Evolutionary conservation across 805 yeast genomes (phyloP), one percentile per base, ranked within the genome.

Genomic region (Metschnikowia lachancei): DNA sequence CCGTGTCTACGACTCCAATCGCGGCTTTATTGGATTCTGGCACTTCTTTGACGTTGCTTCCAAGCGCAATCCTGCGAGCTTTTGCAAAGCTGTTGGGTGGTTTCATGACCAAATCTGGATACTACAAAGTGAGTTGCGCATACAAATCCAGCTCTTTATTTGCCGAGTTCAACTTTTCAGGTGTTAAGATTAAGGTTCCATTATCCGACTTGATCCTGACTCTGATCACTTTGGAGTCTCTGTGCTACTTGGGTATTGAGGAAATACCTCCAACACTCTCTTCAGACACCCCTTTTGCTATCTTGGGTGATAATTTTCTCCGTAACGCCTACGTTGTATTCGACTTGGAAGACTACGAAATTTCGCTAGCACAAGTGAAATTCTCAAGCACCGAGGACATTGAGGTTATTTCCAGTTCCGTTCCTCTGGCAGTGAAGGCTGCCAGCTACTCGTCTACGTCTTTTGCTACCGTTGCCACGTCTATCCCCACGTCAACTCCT

Each of bases 241-340:
- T 26, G 29, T 68, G 74, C 51, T 51, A 49, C 36, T 59, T 67
- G 49, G 66, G 67, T 3, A 48, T 66, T 16, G 46, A 61, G 16
- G 54, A 48, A n/a, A 62, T 59, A n/a, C 14, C 26, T n/a, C 30
- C 19, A n/a, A 24, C 34, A 28, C 55, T 55, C 44, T 90, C 90
- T 11, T 26, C 28, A 26, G 12, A 12, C 28, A 87, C 82, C 57
- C 73, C 76, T 2, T 41, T 32, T 46, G 53, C 66, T 16, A 71
- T 82, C 44, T 67, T 86, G 31, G 94, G 92, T 11, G 89, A 83
- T 58, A 74, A 77, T 34, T 77, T 85, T 58, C 64, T 86, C 52
- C 70, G 87, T 45, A 74, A 77, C 46, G 82, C 83, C 2, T 85
- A 83, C 61, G 73, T 80, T 22, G 87, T 82, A 13, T 82, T 76